These are phyloP conservation scores for Monilinia vaccinii-corymbosi DNA, from an alignment of 2,329 filamentous ascomycete species.

Conservation along the genomic window DNA sequence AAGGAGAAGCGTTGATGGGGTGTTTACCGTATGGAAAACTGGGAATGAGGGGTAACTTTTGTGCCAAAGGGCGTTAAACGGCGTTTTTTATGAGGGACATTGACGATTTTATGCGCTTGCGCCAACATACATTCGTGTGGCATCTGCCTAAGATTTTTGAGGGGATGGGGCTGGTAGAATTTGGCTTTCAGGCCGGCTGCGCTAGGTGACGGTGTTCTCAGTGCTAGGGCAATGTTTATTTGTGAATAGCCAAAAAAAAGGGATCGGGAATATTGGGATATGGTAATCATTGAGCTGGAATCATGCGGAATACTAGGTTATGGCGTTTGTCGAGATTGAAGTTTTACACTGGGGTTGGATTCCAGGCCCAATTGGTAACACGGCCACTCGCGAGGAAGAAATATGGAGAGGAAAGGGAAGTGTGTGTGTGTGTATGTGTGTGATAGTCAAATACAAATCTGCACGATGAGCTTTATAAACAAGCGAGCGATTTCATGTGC, in stretches of 20 bases:
- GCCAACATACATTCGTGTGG: conserved; percentile 1
- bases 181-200: not conserved
- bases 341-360: not conserved
- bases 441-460: not conserved
- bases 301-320: conserved; percentile 2
- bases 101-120: conserved; percentile 7
- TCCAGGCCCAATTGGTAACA: not conserved
- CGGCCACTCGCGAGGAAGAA: not conserved
- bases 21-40: not conserved
- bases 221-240: not conserved
- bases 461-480: not conserved
- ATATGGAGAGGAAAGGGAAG: not conserved
- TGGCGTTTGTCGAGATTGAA: not conserved
- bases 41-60: not conserved
- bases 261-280: not conserved
- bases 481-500: not conserved
- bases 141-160: not conserved
- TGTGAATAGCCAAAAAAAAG: not conserved
- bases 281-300: conserved; percentile 4
- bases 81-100: not conserved
- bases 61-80: not conserved
- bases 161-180: not conserved
- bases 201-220: not conserved
- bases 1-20: not conserved
- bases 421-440: not conserved